phyloP scores from a whole-genome alignment of 495 filamentous ascomycete species.

The Podospora fimiseda region DNA sequence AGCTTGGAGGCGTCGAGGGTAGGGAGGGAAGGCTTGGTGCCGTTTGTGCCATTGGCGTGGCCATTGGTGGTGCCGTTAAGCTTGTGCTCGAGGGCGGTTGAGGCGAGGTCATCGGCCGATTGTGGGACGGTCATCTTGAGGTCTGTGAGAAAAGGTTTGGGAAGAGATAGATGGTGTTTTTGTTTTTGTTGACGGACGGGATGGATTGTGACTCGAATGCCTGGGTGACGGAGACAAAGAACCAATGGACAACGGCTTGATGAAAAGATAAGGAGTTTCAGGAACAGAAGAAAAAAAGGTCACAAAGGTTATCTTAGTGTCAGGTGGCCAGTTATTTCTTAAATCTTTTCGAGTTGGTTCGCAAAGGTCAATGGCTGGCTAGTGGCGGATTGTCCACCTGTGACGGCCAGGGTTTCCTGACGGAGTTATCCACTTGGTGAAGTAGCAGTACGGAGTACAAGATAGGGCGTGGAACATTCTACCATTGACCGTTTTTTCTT shows the following conservation, averaged over 20 bases:
- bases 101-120: constrained; percentile 31
- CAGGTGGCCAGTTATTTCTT: not conserved
- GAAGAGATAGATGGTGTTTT: constrained; percentile 1
- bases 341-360: not conserved
- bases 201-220: not conserved
- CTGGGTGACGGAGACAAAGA: not conserved
- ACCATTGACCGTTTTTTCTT: not conserved
- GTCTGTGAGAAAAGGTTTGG: constrained; percentile 9
- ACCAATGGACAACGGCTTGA: not conserved
- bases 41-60: constrained; percentile 21
- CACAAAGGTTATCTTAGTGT: not conserved
- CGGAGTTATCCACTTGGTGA: too few relatives aligned
- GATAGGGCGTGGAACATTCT: not conserved
- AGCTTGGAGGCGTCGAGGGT: constrained; percentile 68
- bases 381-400: not conserved
- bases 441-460: not conserved
- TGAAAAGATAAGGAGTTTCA: not conserved
- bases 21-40: constrained; percentile 19
- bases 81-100: constrained; percentile 37
- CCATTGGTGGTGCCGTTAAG: constrained; percentile 25
- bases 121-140: constrained; percentile 11
- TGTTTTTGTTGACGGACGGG: not conserved
- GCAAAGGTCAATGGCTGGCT: too few relatives aligned
- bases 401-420: not conserved
- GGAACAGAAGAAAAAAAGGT: not conserved